These are phyloP conservation scores for Jimgerdemannia lactiflua DNA, from an alignment of 192 early-diverging fungal genomes.

Conservation along the genomic window DNA sequence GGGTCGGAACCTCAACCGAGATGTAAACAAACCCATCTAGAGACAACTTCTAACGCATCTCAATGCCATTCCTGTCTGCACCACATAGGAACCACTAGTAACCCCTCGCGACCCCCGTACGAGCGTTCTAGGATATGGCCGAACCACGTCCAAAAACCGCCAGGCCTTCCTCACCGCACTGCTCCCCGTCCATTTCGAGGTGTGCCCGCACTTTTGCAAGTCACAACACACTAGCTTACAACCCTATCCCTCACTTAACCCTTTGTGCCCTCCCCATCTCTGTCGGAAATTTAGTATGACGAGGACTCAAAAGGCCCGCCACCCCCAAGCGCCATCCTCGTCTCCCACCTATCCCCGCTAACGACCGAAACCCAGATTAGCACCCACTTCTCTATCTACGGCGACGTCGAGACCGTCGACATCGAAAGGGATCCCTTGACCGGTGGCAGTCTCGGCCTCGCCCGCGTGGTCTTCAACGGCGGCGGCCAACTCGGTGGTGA, in stretches of 20 bases:
- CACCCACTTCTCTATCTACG: constrained; percentile 46
- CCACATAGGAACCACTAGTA: constrained; percentile 6
- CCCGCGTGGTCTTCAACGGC: constrained; percentile 40
- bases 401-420: constrained; percentile 40
- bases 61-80: background rate
- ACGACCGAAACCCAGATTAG: constrained; percentile 32
- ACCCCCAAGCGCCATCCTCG: constrained; percentile 27
- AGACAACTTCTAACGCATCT: background rate
- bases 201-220: constrained; percentile 8
- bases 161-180: background rate
- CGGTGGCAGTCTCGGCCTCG: constrained; percentile 45
- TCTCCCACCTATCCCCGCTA: constrained; percentile 31
- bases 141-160: constrained; percentile 8
- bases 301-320: constrained; percentile 21
- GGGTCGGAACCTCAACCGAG: background rate
- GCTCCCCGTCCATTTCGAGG: constrained; percentile 3
- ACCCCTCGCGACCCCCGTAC: constrained; percentile 13
- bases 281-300: constrained; percentile 14
- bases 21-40: background rate
- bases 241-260: background rate
- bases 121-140: constrained; percentile 3
- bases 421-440: constrained; percentile 49
- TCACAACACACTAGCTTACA: background rate
- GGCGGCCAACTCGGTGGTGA: constrained; percentile 9
- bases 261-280: background rate